These are phyloP conservation scores for Phytophthora constricta DNA, from an alignment of 352 stramenopile genomes.

Conservation along the genomic window DNA sequence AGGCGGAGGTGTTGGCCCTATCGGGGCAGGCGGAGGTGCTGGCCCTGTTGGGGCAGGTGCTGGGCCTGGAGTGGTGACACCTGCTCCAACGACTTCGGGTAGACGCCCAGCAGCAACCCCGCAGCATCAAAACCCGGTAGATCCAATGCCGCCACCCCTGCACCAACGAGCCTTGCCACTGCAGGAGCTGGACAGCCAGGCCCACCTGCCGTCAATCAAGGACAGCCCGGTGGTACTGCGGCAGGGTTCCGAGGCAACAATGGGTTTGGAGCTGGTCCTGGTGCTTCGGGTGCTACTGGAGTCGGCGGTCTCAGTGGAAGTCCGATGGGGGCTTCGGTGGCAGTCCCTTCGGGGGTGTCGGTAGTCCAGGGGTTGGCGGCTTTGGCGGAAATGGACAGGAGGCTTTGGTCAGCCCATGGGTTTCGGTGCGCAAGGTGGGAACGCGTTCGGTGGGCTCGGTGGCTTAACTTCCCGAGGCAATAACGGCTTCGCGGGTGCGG, in stretches of 20 bases:
- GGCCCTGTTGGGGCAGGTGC: too few relatives aligned
- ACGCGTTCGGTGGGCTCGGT: constrained; percentile 11
- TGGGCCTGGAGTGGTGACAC: constrained; percentile 10
- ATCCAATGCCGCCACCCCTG: constrained; percentile 29
- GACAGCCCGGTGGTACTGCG: background rate
- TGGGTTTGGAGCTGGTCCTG: background rate
- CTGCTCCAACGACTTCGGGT: background rate
- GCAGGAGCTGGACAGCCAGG: constrained; percentile 1
- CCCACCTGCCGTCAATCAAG: background rate
- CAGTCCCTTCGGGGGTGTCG: constrained; percentile 5
- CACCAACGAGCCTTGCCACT: constrained; percentile 19
- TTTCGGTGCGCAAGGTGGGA: background rate
- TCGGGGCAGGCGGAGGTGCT: too few relatives aligned
- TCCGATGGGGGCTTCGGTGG: constrained; percentile 14
- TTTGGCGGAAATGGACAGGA: background rate
- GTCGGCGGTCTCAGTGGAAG: constrained; percentile 17
- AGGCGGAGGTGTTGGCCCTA: too few relatives aligned
- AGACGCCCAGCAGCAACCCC: constrained; percentile 22
- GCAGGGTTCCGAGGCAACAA: background rate
- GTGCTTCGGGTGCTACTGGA: background rate
- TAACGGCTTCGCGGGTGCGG: background rate
- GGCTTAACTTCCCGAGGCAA: background rate
- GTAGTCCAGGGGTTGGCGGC: background rate
- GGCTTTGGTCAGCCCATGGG: background rate
- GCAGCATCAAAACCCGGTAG: constrained; percentile 13